These are phyloP conservation scores for Pseudocercospora crystallina DNA, from an alignment of 2,329 filamentous ascomycete genomes.

Conservation along the genomic window DNA sequence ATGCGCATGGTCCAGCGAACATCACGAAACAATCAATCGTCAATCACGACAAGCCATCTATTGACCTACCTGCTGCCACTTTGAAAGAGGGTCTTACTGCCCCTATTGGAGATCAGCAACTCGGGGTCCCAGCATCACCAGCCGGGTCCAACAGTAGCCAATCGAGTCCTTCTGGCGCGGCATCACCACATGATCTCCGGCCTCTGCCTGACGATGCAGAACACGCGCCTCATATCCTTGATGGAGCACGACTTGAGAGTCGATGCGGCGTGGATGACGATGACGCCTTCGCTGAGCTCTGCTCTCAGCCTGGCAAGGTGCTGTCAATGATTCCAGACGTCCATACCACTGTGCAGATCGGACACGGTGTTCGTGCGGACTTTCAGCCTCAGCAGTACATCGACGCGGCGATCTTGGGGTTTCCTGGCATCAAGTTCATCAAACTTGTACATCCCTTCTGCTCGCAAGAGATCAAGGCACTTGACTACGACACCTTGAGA, in stretches of 20 bases:
- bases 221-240: slow-evolving; percentile 10
- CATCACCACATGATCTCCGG: slow-evolving; percentile 2
- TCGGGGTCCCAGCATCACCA: too few relatives aligned
- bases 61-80: too few relatives aligned
- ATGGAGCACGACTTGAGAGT: slow-evolving; percentile 9
- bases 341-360: slow-evolving; percentile 4
- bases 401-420: slow-evolving; percentile 2
- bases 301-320: not conserved
- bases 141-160: not conserved
- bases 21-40: too few relatives aligned
- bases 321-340: not conserved
- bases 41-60: too few relatives aligned
- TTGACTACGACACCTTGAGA: slow-evolving; percentile 10
- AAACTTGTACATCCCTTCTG: slow-evolving; percentile 12
- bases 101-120: too few relatives aligned
- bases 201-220: not conserved
- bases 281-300: slow-evolving; percentile 5
- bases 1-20: too few relatives aligned
- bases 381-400: not conserved
- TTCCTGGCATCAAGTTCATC: slow-evolving; percentile 7
- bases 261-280: slow-evolving; percentile 10
- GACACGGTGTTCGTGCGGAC: slow-evolving; percentile 2
- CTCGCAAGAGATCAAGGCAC: not conserved
- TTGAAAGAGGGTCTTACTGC: too few relatives aligned
- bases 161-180: not conserved